Conservation (phyloP, 768 basidiomycete genomes). For the Rhodotorula paludigena region DNA sequence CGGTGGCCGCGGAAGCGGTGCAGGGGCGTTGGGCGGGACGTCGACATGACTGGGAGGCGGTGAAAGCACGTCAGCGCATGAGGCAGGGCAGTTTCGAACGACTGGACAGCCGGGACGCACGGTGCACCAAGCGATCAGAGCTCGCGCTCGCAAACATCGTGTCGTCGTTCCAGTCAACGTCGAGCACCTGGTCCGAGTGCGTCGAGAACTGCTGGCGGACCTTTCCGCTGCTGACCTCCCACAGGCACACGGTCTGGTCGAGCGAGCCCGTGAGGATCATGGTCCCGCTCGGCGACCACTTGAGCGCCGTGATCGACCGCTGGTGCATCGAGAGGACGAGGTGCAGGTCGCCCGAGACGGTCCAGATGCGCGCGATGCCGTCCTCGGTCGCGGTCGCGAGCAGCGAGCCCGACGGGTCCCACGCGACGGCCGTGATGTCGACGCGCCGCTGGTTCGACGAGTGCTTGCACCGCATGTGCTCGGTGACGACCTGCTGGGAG, state of each 20-base stretch:
- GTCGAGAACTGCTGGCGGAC: constrained; percentile 41
- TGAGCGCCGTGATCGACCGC: constrained; percentile 29
- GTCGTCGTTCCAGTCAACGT: constrained; percentile 43
- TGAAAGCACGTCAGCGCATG: neutral
- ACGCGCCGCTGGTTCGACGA: constrained; percentile 29
- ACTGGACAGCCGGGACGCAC: constrained; percentile 11
- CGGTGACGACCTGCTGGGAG: constrained; percentile 3
- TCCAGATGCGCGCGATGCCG: constrained; percentile 46
- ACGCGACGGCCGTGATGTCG: constrained; percentile 39
- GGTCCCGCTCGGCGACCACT: constrained; percentile 42
- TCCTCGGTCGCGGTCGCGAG: constrained; percentile 44
- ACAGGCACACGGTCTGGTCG: constrained; percentile 44
- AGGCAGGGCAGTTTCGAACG: too few relatives aligned
- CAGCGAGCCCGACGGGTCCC: constrained; percentile 38
- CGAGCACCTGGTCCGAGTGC: constrained; percentile 39
- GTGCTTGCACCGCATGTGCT: constrained; percentile 40
- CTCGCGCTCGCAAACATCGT: constrained; percentile 37
- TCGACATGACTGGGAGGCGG: constrained; percentile 29
- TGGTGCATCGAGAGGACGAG: constrained; percentile 43
- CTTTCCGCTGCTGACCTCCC: constrained; percentile 42
- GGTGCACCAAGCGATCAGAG: constrained; percentile 39
- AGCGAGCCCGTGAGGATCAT: constrained; percentile 42
- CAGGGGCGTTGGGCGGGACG: constrained; percentile 27
- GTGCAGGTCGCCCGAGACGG: constrained; percentile 39
- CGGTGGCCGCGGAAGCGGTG: constrained; percentile 44